Conservation (phyloP, 73 alveolate genomes). For the Paramecium sexaurelia region DNA sequence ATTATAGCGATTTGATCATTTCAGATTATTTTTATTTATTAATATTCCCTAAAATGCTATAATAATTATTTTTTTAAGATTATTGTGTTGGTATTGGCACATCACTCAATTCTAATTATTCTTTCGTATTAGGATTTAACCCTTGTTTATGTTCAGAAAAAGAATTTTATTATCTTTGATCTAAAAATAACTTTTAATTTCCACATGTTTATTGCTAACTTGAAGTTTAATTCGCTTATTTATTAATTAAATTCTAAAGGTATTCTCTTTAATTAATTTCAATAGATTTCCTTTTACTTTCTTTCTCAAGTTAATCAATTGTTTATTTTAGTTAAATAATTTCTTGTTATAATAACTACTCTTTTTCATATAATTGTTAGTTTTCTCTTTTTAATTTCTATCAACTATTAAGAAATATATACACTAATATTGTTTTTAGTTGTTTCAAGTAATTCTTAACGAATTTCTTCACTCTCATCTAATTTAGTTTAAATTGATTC, state of each 20-base stretch:
- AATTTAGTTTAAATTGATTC: slow-evolving; percentile 30
- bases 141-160: not conserved
- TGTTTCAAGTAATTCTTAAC: not conserved
- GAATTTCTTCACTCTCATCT: slow-evolving; percentile 36
- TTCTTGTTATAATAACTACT: not conserved
- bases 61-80: not conserved
- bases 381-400: slow-evolving; percentile 13
- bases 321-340: not conserved
- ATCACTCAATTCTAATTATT: not conserved
- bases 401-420: not conserved
- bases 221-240: not conserved
- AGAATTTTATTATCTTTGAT: not conserved
- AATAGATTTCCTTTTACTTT: not conserved
- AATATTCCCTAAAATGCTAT: not conserved
- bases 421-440: not conserved
- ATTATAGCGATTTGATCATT: not conserved
- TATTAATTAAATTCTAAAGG: not conserved
- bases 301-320: not conserved
- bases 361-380: not conserved
- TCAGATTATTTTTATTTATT: not conserved
- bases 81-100: not conserved
- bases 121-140: no score
- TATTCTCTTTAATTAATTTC: not conserved
- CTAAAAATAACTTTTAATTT: not conserved
- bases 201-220: not conserved